Evolutionary conservation across 805 yeast genomes (phyloP), one percentile per base, ranked within the genome.

Genomic region (Myxozyma udenii): DNA sequence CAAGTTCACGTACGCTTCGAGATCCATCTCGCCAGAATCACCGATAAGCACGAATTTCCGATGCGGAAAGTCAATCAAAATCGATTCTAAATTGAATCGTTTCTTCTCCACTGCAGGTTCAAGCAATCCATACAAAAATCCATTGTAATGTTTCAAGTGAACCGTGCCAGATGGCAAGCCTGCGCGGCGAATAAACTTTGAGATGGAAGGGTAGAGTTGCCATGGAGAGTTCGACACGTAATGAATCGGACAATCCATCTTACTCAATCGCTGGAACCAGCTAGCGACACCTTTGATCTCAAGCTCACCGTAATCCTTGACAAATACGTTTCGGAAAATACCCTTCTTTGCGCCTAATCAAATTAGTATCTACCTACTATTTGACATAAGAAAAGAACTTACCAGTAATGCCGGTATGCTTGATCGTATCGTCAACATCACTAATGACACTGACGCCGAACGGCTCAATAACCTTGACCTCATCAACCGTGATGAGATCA

Each of bases 221-320:
- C 95, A 86, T 0, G 99, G 99, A 1, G 95, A 83, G 69, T 95
- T 93, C 5, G 97, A 90, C 1, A 95, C 98, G 66, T 91, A 95
- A 66, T 90, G 96, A 63, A 91, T 80, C n/a, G 80, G 72, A 2
- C 82, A 75, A 39, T 80, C 75, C 11, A 74, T 65, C 37, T 63
- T 69, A 14, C 67, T 67, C 35, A 90, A 64, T n/a, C 71, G 69
- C 6, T 73, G 72, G 63, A 79, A 87, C 89, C 95, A 88, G 32
- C 75, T 73, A 2, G 85, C 76, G 24, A 93, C 84, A 1, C 87
- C 83, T 0, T 87, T 84, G 19, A 93, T 78, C 44, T 74, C 76
- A 80, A 95, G 84, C n/a, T 77, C 78, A 3, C 74, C 68, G 46
- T 79, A 79, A 38, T 81, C 83, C 41, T 79, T 80, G 2, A 85